Evolutionary conservation across 2,329 filamentous ascomycete genomes (phyloP).

Genomic region (Chaetomiaceae sp.): DNA sequence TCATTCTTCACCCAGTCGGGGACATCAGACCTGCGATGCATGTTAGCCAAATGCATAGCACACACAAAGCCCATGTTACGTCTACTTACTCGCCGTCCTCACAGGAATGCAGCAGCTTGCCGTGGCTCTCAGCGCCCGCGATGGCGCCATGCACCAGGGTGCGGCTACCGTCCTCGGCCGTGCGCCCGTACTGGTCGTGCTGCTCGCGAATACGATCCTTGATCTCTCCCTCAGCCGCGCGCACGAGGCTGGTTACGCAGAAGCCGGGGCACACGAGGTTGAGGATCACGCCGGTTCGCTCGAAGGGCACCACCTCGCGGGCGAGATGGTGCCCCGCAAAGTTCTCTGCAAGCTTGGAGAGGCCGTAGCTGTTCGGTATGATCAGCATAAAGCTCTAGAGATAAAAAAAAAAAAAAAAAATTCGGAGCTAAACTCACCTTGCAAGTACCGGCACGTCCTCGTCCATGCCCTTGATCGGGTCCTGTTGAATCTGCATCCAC

Average conservation of each 20-base stretch:
- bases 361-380: constrained; percentile 6
- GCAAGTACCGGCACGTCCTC: constrained; percentile 1
- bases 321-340: constrained; percentile 26
- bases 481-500: constrained; percentile 2
- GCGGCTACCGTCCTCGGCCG: constrained; percentile 40
- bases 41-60: background rate
- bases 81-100: constrained; percentile 25
- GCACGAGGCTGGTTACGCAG: constrained; percentile 11
- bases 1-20: constrained; percentile 24
- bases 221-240: constrained; percentile 2
- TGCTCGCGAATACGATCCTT: background rate
- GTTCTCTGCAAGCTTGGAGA: constrained; percentile 12
- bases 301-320: constrained; percentile 20
- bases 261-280: constrained; percentile 29
- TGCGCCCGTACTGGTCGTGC: constrained; percentile 32
- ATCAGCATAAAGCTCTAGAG: background rate
- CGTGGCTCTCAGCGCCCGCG: constrained; percentile 29
- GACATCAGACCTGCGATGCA: constrained; percentile 20
- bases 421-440: background rate
- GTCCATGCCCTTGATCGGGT: constrained; percentile 11
- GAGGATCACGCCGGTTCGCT: constrained; percentile 27
- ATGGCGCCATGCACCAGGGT: constrained; percentile 27
- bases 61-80: background rate
- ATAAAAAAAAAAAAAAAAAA: background rate
- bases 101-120: constrained; percentile 31